A percentile compares a stretch with the other conserved stretches of the same genome.
Evolutionary conservation across 176 grass and related monocot genomes (phyloP).

Genomic region (Tuctoria greenei): DNA sequence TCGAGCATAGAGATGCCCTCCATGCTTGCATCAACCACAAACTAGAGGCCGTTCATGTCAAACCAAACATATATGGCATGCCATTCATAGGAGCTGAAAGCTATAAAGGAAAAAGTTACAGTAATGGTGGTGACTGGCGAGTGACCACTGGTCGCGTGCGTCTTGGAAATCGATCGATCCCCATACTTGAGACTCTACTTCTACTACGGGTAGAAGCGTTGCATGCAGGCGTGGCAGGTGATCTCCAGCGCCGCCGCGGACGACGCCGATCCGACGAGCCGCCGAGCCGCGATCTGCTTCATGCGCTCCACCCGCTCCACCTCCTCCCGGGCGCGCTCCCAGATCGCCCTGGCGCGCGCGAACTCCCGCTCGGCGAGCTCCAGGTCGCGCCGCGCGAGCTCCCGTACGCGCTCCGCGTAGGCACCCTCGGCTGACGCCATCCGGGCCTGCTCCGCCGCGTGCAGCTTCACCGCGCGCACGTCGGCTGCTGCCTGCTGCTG

Average conservation of each 20-base stretch:
- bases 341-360: conserved; percentile 73
- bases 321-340: conserved; percentile 82
- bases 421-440: conserved; percentile 68
- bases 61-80: conserved; percentile 21
- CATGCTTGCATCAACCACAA: conserved; percentile 10
- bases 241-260: conserved; percentile 75
- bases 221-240: conserved; percentile 94
- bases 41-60: conserved; percentile 21
- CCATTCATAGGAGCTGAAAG: conserved; percentile 16
- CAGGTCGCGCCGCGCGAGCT: conserved; percentile 71
- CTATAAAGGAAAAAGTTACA: conserved; percentile 15
- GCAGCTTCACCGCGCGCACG: conserved; percentile 66
- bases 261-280: conserved; percentile 52
- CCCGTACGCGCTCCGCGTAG: conserved; percentile 78
- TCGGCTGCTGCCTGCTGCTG: conserved; percentile 27
- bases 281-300: conserved; percentile 73
- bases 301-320: conserved; percentile 91
- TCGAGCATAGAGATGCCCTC: not conserved
- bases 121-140: not conserved
- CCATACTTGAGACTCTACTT: not conserved
- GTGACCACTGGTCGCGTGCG: too few relatives aligned
- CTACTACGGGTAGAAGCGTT: conserved; percentile 65
- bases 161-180: not conserved
- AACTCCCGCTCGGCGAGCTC: conserved; percentile 91
- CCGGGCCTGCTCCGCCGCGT: conserved; percentile 84